phyloP scores from a whole-genome alignment of 164 flowering plant species.

The Nymphaea thermarum region DNA sequence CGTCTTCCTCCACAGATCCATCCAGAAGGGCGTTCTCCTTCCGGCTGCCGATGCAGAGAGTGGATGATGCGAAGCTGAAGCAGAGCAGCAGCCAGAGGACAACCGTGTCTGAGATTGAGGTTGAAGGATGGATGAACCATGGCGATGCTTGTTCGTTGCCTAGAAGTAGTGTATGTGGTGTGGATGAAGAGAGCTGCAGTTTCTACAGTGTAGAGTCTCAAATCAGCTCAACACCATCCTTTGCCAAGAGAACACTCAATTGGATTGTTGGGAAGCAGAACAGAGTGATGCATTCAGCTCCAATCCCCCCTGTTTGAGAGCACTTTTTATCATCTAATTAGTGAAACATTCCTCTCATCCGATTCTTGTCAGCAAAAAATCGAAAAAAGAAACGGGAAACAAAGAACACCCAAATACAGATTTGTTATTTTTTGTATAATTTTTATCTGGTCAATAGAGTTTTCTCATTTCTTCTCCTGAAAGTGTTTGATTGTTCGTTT shows the following conservation, averaged over 20 bases:
- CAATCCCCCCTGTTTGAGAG: conserved; percentile 23
- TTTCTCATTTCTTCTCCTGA: not conserved
- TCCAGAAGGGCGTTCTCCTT: conserved; percentile 60
- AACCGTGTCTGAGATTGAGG: conserved; percentile 31
- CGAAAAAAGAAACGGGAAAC: too few relatives aligned
- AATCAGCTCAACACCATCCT: conserved; percentile 30
- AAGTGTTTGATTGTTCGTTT: not conserved
- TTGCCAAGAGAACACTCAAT: conserved; percentile 48
- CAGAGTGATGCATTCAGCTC: conserved; percentile 61
- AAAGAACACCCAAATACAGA: not conserved
- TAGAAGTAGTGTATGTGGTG: conserved; percentile 1
- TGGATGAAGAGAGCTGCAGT: conserved; percentile 39
- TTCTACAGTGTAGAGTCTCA: conserved; percentile 31
- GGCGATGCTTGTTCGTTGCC: not conserved
- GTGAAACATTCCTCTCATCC: too few relatives aligned
- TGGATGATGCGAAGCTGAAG: conserved; percentile 21
- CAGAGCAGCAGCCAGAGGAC: conserved; percentile 15
- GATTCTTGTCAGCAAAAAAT: too few relatives aligned
- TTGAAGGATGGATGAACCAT: conserved; percentile 21
- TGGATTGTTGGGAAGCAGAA: conserved; percentile 68
- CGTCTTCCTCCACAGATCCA: conserved; percentile 30
- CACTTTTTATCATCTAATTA: not conserved
- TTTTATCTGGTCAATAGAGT: not conserved
- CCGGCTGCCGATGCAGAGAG: conserved; percentile 31
- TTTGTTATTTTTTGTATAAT: not conserved